Percentiles rank a stretch among this genome's conserved stretches.
Conservation (phyloP, 768 basidiomycete genomes). For the Suillus sp. region DNA sequence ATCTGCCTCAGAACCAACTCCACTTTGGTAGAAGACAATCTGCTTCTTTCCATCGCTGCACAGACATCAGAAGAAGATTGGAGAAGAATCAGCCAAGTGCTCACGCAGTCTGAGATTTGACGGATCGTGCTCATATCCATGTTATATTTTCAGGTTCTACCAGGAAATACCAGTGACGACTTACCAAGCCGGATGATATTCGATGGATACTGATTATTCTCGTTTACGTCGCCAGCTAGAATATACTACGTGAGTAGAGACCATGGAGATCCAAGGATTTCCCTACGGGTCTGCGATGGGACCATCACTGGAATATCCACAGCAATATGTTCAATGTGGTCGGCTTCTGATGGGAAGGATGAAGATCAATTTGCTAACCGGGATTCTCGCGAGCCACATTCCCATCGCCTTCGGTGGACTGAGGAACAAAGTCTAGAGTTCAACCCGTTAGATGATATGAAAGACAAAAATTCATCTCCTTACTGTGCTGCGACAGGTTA, state of each 20-base stretch:
- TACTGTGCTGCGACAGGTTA: not conserved
- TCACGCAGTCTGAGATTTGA: constrained; percentile 9
- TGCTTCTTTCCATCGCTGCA: constrained; percentile 11
- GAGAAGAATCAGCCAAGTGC: not conserved
- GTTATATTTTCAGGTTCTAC: not conserved
- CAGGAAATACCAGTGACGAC: not conserved
- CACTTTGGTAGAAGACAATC: constrained; percentile 28
- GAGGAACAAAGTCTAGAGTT: not conserved
- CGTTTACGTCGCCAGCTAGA: not conserved
- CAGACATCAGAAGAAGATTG: not conserved
- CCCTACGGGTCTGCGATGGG: too few species aligned
- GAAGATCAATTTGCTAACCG: not conserved
- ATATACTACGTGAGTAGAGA: too few species aligned
- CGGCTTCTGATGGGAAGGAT: not conserved
- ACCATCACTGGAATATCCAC: too few species aligned
- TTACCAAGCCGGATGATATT: constrained; percentile 17
- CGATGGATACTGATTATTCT: constrained; percentile 1
- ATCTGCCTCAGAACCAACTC: constrained; percentile 25
- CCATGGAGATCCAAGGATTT: not conserved
- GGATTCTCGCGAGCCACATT: not conserved
- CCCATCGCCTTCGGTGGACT: not conserved
- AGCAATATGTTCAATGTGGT: too few species aligned
- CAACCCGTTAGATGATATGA: not conserved
- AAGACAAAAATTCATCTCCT: not conserved
- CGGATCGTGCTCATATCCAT: constrained; percentile 7